phyloP scores from a whole-genome alignment of 2,329 filamentous ascomycete genomes.

The Corynespora cassiicola region DNA sequence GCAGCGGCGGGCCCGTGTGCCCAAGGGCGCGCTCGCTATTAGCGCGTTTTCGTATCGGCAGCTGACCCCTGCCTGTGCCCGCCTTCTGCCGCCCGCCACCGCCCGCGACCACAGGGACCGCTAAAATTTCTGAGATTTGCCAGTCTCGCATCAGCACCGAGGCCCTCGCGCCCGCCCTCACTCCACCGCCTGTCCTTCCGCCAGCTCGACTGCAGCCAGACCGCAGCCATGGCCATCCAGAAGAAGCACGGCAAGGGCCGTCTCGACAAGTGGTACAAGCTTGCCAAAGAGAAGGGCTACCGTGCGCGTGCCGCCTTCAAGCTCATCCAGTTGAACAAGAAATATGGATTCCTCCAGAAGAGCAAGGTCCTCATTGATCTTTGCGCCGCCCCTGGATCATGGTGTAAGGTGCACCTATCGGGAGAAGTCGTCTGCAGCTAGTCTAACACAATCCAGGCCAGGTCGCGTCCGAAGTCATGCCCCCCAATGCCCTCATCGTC shows the following conservation, averaged over 20 bases:
- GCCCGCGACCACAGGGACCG: constrained; percentile 6
- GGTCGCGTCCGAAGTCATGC: constrained; percentile 69
- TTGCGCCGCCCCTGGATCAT: constrained; percentile 85
- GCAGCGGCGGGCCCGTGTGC: constrained; percentile 22
- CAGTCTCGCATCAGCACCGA: constrained; percentile 5
- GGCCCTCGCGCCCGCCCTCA: constrained; percentile 10
- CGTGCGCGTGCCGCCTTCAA: constrained; percentile 96
- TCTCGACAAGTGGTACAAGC: constrained; percentile 98
- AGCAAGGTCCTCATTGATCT: constrained; percentile 96
- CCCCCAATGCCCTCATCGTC: constrained; percentile 84
- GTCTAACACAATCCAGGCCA: constrained; percentile 3
- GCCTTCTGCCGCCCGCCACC: constrained; percentile 26
- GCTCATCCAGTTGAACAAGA: constrained; percentile 97
- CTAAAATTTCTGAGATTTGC: constrained; percentile 3
- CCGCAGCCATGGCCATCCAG: constrained; percentile 81
- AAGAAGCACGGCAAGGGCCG: constrained; percentile 99
- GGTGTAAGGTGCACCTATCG: no score
- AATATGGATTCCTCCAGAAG: constrained; percentile 97
- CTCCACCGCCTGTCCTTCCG: constrained; percentile 18
- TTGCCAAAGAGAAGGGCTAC: constrained; percentile 98
- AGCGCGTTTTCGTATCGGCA: constrained; percentile 9
- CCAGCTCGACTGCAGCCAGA: constrained; percentile 5
- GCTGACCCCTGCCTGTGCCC: not conserved
- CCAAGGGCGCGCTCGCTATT: constrained; percentile 3
- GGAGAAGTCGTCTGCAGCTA: no score